A percentile compares a stretch with the other conserved stretches of the same genome.
phyloP scores from a whole-genome alignment of 768 basidiomycete genomes.

The Pisolithus microcarpus region DNA sequence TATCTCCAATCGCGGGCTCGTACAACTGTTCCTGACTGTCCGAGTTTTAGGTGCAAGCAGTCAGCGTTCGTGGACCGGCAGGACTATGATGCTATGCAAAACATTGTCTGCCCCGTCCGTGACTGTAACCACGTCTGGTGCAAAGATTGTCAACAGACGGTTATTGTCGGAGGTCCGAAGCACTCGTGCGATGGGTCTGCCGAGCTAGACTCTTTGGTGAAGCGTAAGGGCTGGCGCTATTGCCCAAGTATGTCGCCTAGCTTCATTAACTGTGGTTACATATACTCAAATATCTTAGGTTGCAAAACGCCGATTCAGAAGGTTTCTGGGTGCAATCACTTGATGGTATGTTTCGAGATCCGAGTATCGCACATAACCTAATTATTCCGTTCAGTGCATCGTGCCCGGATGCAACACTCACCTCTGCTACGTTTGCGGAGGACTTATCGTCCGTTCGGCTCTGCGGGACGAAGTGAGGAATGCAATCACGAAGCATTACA shows the following conservation, averaged over 20 bases:
- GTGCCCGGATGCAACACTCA: conserved; percentile 53
- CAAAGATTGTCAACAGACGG: conserved; percentile 46
- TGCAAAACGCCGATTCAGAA: conserved; percentile 46
- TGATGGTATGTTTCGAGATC: conserved; percentile 35
- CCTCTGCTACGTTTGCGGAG: conserved; percentile 49
- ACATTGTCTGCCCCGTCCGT: conserved; percentile 43
- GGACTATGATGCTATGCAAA: conserved; percentile 34
- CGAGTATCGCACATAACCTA: not conserved
- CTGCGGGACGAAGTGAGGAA: conserved; percentile 23
- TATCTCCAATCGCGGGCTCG: not conserved
- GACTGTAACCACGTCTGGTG: conserved; percentile 53
- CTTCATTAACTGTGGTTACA: not conserved
- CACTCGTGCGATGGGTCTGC: conserved; percentile 55
- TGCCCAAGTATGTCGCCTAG: conserved; percentile 43
- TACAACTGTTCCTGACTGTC: not conserved
- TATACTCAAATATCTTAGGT: conserved; percentile 20
- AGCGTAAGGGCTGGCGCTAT: conserved; percentile 51
- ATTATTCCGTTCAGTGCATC: conserved; percentile 34
- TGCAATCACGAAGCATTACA: conserved; percentile 29
- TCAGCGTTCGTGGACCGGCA: conserved; percentile 44
- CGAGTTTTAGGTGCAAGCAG: conserved; percentile 37
- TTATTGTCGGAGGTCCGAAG: conserved; percentile 29
- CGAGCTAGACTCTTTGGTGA: conserved; percentile 48
- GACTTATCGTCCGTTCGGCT: conserved; percentile 37
- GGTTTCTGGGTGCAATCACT: conserved; percentile 50